Evolutionary conservation across 768 basidiomycete species (phyloP).

Genomic region (Suillus occidentalis): DNA sequence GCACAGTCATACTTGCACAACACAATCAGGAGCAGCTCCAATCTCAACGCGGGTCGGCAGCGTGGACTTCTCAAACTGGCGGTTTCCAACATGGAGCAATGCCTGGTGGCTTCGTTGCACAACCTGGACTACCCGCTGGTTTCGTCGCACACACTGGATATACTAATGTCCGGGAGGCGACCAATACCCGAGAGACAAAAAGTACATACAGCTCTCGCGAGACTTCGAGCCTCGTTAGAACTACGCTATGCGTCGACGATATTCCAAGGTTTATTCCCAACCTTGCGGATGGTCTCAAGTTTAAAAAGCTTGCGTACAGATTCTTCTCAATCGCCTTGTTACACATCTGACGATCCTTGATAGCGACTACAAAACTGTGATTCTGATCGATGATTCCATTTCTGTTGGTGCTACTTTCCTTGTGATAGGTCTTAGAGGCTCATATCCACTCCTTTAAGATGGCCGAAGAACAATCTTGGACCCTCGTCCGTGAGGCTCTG

Average conservation of each 20-base stretch:
- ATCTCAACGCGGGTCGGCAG: slow-evolving; percentile 10
- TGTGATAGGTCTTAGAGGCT: background rate
- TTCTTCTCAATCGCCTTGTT: background rate
- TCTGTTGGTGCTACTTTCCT: slow-evolving; percentile 17
- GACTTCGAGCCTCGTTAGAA: background rate
- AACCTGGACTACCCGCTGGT: background rate
- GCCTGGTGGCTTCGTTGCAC: background rate
- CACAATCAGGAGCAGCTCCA: slow-evolving; percentile 3
- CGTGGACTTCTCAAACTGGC: slow-evolving; percentile 8
- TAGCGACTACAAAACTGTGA: slow-evolving; percentile 32
- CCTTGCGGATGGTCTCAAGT: slow-evolving; percentile 7
- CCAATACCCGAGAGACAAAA: background rate
- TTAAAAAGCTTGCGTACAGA: slow-evolving; percentile 9
- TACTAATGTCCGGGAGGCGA: background rate
- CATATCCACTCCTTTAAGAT: slow-evolving; percentile 16
- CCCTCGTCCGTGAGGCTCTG: slow-evolving; percentile 32
- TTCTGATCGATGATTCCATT: slow-evolving; percentile 31
- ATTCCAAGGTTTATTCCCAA: slow-evolving; percentile 13
- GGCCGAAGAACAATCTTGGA: slow-evolving; percentile 30
- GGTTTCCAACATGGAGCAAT: slow-evolving; percentile 18
- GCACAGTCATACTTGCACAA: slow-evolving; percentile 31
- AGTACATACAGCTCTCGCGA: background rate
- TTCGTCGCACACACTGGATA: background rate
- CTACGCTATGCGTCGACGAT: slow-evolving; percentile 3
- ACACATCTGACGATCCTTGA: slow-evolving; percentile 2